Evolutionary conservation across 805 yeast species (phyloP).

Genomic region (Metschnikowia lachancei): DNA sequence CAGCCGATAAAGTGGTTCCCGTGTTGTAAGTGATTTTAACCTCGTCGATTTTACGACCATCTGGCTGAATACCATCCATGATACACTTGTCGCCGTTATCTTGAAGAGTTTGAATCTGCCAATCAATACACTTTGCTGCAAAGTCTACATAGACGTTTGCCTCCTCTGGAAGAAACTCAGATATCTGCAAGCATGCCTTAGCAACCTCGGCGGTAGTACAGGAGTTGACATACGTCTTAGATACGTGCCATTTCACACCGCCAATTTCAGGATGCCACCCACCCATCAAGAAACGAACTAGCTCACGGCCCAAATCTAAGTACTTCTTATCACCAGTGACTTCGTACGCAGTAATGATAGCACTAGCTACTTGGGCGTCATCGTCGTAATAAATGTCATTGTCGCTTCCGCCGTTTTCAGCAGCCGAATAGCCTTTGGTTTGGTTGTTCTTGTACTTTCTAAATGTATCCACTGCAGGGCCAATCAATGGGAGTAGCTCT

Average conservation of each 20-base stretch:
- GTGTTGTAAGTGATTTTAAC: slow-evolving; percentile 67
- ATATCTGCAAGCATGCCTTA: slow-evolving; percentile 55
- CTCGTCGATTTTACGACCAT: slow-evolving; percentile 41
- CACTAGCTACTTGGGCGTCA: slow-evolving; percentile 71
- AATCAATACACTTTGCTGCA: slow-evolving; percentile 58
- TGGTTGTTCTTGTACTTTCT: slow-evolving; percentile 50
- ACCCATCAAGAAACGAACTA: slow-evolving; percentile 60
- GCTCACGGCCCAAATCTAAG: slow-evolving; percentile 55
- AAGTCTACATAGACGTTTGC: slow-evolving; percentile 48
- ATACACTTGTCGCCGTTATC: slow-evolving; percentile 56
- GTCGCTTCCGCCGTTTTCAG: slow-evolving; percentile 57
- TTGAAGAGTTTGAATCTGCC: slow-evolving; percentile 51
- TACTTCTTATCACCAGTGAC: slow-evolving; percentile 56
- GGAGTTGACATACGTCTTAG: slow-evolving; percentile 57
- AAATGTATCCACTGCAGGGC: slow-evolving; percentile 49
- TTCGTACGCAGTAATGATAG: slow-evolving; percentile 63
- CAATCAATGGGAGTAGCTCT: slow-evolving; percentile 52
- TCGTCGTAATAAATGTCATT: slow-evolving; percentile 70
- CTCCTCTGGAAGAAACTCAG: slow-evolving; percentile 51
- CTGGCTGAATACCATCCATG: slow-evolving; percentile 57
- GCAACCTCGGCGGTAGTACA: slow-evolving; percentile 71
- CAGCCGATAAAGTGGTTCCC: slow-evolving; percentile 61
- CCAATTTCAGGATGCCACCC: slow-evolving; percentile 60
- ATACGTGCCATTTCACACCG: slow-evolving; percentile 67
- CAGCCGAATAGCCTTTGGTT: slow-evolving; percentile 61